phyloP scores from a whole-genome alignment of 129 eudicot species.

The Escallonia herrerae region DNA sequence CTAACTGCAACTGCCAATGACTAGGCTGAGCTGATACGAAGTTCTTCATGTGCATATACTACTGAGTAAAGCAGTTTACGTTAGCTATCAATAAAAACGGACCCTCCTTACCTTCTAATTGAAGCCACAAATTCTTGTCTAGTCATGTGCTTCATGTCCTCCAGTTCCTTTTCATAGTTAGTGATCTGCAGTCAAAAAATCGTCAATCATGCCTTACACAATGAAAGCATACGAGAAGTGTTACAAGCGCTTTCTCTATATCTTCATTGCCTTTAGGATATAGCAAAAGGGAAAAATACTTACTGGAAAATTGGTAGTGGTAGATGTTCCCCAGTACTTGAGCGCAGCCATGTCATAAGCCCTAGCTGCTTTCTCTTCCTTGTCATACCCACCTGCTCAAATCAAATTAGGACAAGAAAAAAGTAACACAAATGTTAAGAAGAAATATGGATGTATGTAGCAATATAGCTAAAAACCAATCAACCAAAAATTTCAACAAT shows the following conservation, averaged over 20 bases:
- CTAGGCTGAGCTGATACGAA: too few species aligned
- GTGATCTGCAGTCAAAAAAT: slow-evolving; percentile 42
- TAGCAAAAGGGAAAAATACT: background rate
- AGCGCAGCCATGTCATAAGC: slow-evolving; percentile 96
- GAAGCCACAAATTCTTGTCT: slow-evolving; percentile 98
- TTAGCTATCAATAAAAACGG: too few species aligned
- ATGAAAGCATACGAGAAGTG: background rate
- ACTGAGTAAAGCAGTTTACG: too few species aligned
- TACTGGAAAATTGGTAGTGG: slow-evolving; percentile 97
- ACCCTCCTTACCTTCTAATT: slow-evolving; percentile 55
- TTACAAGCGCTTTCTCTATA: slow-evolving; percentile 7
- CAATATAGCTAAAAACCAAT: background rate
- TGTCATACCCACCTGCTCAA: slow-evolving; percentile 89
- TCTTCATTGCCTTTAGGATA: background rate
- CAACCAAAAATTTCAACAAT: too few species aligned
- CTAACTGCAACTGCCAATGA: too few species aligned
- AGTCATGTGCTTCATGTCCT: slow-evolving; percentile 98
- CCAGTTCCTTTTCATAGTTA: slow-evolving; percentile 92
- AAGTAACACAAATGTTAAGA: background rate
- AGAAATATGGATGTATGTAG: too few species aligned
- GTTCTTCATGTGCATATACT: too few species aligned
- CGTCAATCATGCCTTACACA: background rate
- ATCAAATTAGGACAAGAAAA: background rate
- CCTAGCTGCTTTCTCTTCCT: slow-evolving; percentile 99
- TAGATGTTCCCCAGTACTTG: slow-evolving; percentile 98